A percentile compares a stretch with the other conserved stretches of the same genome.
phyloP scores from a whole-genome alignment of 495 filamentous ascomycete species.

The Neurospora sublineolata region DNA sequence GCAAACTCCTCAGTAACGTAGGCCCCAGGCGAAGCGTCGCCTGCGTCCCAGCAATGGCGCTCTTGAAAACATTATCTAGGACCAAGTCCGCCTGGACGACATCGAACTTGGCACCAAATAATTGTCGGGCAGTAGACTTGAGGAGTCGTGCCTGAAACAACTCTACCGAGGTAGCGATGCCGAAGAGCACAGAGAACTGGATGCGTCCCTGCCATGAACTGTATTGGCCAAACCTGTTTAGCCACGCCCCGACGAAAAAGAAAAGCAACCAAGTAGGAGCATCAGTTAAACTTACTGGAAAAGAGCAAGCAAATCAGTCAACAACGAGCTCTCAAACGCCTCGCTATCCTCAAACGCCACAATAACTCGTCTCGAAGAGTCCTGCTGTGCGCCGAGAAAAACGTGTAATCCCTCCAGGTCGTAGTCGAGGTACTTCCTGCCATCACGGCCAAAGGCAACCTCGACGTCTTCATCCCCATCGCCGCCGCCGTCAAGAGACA shows the following conservation, averaged over 20 bases:
- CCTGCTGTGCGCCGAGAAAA: constrained; percentile 41
- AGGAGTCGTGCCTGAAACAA: constrained; percentile 76
- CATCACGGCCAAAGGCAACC: constrained; percentile 39
- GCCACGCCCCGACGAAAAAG: not conserved
- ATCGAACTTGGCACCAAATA: constrained; percentile 74
- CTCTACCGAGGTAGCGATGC: constrained; percentile 82
- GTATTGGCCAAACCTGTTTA: constrained; percentile 2
- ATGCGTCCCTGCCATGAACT: constrained; percentile 86
- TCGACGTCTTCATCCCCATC: constrained; percentile 41
- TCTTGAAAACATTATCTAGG: constrained; percentile 68
- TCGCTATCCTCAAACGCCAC: constrained; percentile 85
- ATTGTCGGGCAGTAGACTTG: constrained; percentile 54
- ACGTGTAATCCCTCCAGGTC: constrained; percentile 74
- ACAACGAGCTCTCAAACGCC: constrained; percentile 69
- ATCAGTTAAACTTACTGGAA: constrained; percentile 47
- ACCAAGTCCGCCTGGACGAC: constrained; percentile 64
- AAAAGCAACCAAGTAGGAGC: not conserved
- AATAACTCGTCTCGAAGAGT: constrained; percentile 49
- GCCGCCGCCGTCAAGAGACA: constrained; percentile 9
- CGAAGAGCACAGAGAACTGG: constrained; percentile 76
- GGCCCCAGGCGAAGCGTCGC: constrained; percentile 59
- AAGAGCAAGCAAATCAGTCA: constrained; percentile 67
- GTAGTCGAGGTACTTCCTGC: constrained; percentile 71
- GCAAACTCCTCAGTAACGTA: constrained; percentile 44
- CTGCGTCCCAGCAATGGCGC: constrained; percentile 44